phyloP scores from a whole-genome alignment of 1,284 basidiomycete genomes.

The Fomitopsis pinicola region DNA sequence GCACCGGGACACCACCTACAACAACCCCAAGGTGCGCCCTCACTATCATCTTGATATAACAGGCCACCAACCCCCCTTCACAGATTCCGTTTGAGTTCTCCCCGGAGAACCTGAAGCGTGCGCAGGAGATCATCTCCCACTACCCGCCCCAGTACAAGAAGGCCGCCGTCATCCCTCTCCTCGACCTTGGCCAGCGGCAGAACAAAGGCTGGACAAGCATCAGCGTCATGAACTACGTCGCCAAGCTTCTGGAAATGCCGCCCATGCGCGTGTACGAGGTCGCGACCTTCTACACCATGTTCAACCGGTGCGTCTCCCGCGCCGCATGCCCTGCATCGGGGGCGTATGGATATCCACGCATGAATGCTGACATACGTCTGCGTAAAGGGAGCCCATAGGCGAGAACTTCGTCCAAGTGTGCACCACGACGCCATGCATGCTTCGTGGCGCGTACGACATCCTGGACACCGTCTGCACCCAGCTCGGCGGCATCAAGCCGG shows the following conservation, averaged over 20 bases:
- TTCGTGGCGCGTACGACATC: conserved; percentile 90
- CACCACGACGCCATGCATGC: conserved; percentile 98
- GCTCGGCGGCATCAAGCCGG: conserved; percentile 81
- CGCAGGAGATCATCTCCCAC: conserved; percentile 85
- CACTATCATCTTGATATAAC: background rate
- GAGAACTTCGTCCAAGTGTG: conserved; percentile 96
- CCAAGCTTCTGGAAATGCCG: conserved; percentile 88
- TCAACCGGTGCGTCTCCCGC: conserved; percentile 68
- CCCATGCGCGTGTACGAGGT: conserved; percentile 99
- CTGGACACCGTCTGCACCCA: conserved; percentile 83
- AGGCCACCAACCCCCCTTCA: background rate
- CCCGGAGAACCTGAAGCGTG: conserved; percentile 78
- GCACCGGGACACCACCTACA: conserved; percentile 93
- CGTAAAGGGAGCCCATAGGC: conserved; percentile 85
- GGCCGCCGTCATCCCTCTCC: conserved; percentile 93
- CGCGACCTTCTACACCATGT: conserved; percentile 99
- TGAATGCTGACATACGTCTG: background rate
- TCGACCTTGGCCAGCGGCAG: conserved; percentile 96
- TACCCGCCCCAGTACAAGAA: conserved; percentile 99
- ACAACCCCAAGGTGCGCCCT: conserved; percentile 72
- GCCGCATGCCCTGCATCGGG: background rate
- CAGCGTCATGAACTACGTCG: conserved; percentile 98
- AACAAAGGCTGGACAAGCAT: conserved; percentile 99
- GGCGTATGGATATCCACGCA: background rate
- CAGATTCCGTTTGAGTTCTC: conserved; percentile 91